Conservation (phyloP, 2,329 filamentous ascomycete species). For the Diaporthe capsici region DNA sequence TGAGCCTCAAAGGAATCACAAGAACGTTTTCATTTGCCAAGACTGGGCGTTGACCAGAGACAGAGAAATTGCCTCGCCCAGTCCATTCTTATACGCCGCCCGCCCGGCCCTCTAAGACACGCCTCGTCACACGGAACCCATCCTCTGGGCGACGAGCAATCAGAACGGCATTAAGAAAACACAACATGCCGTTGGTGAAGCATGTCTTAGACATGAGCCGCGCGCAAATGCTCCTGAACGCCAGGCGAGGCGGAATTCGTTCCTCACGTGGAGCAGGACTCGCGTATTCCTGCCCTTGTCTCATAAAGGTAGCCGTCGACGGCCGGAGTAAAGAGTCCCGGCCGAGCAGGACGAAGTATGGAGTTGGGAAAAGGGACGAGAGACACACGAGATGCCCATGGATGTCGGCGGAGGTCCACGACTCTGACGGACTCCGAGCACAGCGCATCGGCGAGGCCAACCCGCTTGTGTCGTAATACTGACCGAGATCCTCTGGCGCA, state of each 20-base stretch:
- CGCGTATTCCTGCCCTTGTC: background rate
- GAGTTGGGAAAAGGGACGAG: background rate
- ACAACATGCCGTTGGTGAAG: background rate
- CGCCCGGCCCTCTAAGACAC: background rate
- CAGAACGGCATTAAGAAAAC: background rate
- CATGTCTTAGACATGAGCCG: background rate
- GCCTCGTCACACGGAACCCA: background rate
- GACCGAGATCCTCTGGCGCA: background rate
- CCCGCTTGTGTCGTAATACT: background rate
- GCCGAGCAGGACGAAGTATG: background rate
- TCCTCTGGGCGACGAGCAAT: background rate
- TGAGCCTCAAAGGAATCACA: too few species aligned
- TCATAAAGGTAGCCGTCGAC: too few species aligned
- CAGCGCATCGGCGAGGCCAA: background rate
- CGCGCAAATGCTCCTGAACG: background rate
- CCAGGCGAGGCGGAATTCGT: conserved; percentile 11
- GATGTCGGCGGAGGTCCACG: too few species aligned
- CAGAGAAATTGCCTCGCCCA: background rate
- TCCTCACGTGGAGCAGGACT: background rate
- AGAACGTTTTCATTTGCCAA: background rate
- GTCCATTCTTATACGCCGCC: background rate
- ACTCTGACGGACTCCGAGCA: background rate
- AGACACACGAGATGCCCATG: background rate
- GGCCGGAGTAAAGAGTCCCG: background rate
- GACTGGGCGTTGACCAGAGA: background rate